phyloP scores from a whole-genome alignment of 2,329 filamentous ascomycete genomes.

The Claviceps lovelessii region DNA sequence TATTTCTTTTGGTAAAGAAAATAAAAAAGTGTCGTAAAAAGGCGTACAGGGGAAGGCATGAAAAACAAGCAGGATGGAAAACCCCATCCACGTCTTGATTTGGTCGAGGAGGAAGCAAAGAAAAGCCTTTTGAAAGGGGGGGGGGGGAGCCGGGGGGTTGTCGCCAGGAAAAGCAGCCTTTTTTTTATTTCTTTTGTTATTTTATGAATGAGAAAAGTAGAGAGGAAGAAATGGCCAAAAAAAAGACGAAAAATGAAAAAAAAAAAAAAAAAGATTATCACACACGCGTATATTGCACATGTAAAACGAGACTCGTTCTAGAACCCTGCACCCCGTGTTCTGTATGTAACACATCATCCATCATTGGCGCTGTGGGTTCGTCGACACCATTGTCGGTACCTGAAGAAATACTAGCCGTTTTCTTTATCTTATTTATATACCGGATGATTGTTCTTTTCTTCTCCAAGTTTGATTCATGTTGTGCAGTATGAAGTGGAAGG shows the following conservation, averaged over 20 bases:
- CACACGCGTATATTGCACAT: too few species aligned
- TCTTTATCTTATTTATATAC: conserved; percentile 8
- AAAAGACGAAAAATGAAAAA: neutral
- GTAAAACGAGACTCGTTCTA: conserved; percentile 7
- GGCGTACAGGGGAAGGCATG: neutral
- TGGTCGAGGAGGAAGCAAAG: too few species aligned
- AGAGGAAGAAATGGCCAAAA: neutral
- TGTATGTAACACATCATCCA: conserved; percentile 19
- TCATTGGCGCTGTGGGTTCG: conserved; percentile 23
- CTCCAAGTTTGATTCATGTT: too few species aligned
- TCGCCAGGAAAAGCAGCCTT: too few species aligned
- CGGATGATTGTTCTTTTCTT: too few species aligned
- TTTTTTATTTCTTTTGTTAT: too few species aligned
- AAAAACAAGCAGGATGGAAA: neutral
- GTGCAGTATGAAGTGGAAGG: too few species aligned
- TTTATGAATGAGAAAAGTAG: neutral
- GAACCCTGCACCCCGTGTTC: conserved; percentile 19
- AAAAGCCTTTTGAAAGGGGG: too few species aligned
- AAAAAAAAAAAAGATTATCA: neutral
- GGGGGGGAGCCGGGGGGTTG: too few species aligned
- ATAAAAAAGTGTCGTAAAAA: neutral
- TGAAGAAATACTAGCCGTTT: conserved; percentile 6
- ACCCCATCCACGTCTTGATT: too few species aligned
- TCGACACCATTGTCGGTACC: conserved; percentile 15
- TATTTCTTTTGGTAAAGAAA: neutral